Evolutionary conservation across 441 rosid species (phyloP), one percentile per base, ranked within the genome.

Genomic region (Populus trichocarpa): DNA sequence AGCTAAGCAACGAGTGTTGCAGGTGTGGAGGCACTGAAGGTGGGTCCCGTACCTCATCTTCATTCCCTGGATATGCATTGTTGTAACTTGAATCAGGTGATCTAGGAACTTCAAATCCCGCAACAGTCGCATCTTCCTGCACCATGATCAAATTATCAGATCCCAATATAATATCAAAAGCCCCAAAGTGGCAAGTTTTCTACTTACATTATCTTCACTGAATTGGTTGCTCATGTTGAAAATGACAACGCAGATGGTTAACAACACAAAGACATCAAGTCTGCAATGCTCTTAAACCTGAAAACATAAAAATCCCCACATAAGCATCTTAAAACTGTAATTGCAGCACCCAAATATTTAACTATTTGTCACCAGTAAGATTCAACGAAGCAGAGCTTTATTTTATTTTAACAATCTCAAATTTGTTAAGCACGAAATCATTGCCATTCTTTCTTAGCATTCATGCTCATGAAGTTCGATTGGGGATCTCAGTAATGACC

Each of bases 51-150:
- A 90, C 87, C 71, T 96, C 98, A 22, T 92, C 98, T 85, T 90
- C 96, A 6, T 73, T 77, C 33, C 92, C 73, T 4, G 88, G 86
- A 81, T 89, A 90, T 18, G 73, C 83, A 74, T 89, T 94, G 87
- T 87, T 90, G 90, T 96, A 96, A 84, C 98, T 94, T 53, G 96
- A 91, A 81, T 90, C 99, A 0, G 99, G 99, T 11, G 99, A 96
- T 70, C 80, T 76, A 36, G 99, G 97, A 71, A 87, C 92, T 81
- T 96, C 98, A 71, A 96, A 96, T 70, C 99, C 99, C 61, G 25
- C 86, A 23, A 92, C 99, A 8, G 91, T 92, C 75, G 87, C 82
- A 81, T 86, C 90, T 81, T 92, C 98, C 99, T 95, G 88, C 81
- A 69, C 5, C 82, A 76, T 38, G 33, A 65, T 23, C 65, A 14